These are phyloP conservation scores for Backusella westeae DNA, from an alignment of 192 early-diverging fungal species.

Conservation along the genomic window DNA sequence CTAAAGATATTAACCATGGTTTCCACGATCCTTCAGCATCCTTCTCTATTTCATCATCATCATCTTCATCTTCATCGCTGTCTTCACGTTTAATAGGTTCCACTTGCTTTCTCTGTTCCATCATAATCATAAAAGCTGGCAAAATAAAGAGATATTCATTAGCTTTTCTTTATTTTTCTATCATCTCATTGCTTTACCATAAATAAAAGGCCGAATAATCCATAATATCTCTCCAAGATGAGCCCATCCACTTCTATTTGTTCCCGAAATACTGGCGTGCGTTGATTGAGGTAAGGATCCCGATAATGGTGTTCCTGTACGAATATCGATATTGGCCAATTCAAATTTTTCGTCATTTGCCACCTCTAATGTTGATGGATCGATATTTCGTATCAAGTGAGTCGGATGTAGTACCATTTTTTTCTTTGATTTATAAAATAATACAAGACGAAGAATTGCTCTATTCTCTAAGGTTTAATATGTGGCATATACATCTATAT, in stretches of 20 bases:
- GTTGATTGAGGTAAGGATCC: background rate
- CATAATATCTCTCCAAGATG: constrained; percentile 21
- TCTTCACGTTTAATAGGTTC: background rate
- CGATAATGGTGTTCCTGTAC: constrained; percentile 17
- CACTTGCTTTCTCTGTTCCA: background rate
- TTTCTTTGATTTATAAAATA: constrained; percentile 8
- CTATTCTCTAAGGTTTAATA: background rate
- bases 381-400: constrained; percentile 20
- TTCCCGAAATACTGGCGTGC: background rate
- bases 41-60: constrained; percentile 4
- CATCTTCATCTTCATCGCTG: background rate
- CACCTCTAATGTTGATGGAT: constrained; percentile 17
- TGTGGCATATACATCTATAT: background rate
- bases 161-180: background rate
- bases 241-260: background rate
- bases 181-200: constrained; percentile 12
- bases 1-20: constrained; percentile 21
- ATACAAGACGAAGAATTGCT: constrained; percentile 11
- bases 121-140: constrained; percentile 9
- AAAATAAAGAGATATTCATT: background rate
- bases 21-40: constrained; percentile 12
- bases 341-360: constrained; percentile 17
- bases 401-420: constrained; percentile 23
- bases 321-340: constrained; percentile 14
- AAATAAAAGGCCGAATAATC: constrained; percentile 25